Evolutionary conservation across 192 early-diverging fungal genomes (phyloP), one percentile per base, ranked within the genome.

Genomic region (Coemansia sp.): DNA sequence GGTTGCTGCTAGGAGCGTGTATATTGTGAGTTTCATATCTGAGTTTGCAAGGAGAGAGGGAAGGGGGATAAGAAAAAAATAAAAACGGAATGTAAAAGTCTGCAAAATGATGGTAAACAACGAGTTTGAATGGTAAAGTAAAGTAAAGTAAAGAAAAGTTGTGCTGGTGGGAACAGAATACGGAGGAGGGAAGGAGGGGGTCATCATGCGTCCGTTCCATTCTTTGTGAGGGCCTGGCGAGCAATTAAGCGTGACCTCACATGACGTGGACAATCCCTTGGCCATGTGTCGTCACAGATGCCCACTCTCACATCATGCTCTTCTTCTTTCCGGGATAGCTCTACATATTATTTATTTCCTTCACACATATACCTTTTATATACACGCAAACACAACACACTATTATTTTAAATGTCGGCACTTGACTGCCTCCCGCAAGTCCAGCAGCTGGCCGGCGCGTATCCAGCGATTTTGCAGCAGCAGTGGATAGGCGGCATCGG

Each of bases 401-500:
- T 59, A 6, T 17, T 35, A 35, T 37, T 19, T 52, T 8, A 55
- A 59, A 57, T 46, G 23, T 72, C 70, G 35, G 70, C 57, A 7
- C 70, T 72, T 17, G 70, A 53, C 43, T 55, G 63, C 21, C 59
- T 70, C 55, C 58, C 70, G 60, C 72, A 44, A 19, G 67, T 68
- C 55, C 80, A 82, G 80, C 64, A 73, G 26, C 63, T 84, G 38
- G 76, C 76, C 6, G 61, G 52, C 16, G 63, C 52, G 61, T 75
- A 73, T 55, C 81, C 76, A 23, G 55, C 60, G 32, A 43, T 78
- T 26, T 67, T 84, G 42, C 61, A 62, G 50, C 60, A 52, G 40
- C 59, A 75, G 40, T 84, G 81, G 81, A 40, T 59, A 35, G 67
- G 46, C 21, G 68, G 70, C 63, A 37, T 19, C 53, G 64, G 74